Base-by-base conservation (phyloP, 2,329 filamentous ascomycete species). In the Aspergillus novoparasiticus region DNA sequence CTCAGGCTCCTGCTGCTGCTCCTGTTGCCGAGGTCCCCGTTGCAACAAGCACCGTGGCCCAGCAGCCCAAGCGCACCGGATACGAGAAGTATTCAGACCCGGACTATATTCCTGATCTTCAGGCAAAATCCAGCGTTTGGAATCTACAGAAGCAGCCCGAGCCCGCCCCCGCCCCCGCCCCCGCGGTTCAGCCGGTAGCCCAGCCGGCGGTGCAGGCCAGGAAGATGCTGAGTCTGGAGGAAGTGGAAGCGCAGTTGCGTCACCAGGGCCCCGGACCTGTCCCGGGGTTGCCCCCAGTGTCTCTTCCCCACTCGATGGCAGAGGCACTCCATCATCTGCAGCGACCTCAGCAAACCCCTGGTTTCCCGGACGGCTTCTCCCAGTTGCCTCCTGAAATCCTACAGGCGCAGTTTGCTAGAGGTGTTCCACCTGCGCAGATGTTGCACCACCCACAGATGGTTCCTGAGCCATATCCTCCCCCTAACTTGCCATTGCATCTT, bases 101-200 rank as follows among this genome's bases (percentile, higher is more conserved):
- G 3, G 91, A 92, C 64, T 93, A 92, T 63, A 90, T 96, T 63
- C 92, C 93, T 12, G 93, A 97, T 69, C 86, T 99, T 62, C 90
- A 97, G 77, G 93, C 96, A 59, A 94, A 97, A 79, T 92, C 93
- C 50, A 94, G 91, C 61, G 90, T 98, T 62, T 99, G 95, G 95
- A 93, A 93, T 4, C 88, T 91, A 69, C 81, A 68, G 70, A 79
- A 69, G 72, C 81, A 76, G 65, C 62, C 73, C 14, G 70, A 76
- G 23, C 69, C 71, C 3, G 58, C 34, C 21, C 60, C 64, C 28
- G 51, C 60, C 14, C 36, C 28, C 3, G 28, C 26, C 14, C 50
- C 23, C 9, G 36, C 43, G 30, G 34, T 36, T 36, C 34, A 36
- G 5, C 34, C 34, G 34, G 14, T 36, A 16, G 66, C 43, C 16